Evolutionary conservation across 129 eudicot genomes (phyloP).

Genomic region (Flaveria trinervia): DNA sequence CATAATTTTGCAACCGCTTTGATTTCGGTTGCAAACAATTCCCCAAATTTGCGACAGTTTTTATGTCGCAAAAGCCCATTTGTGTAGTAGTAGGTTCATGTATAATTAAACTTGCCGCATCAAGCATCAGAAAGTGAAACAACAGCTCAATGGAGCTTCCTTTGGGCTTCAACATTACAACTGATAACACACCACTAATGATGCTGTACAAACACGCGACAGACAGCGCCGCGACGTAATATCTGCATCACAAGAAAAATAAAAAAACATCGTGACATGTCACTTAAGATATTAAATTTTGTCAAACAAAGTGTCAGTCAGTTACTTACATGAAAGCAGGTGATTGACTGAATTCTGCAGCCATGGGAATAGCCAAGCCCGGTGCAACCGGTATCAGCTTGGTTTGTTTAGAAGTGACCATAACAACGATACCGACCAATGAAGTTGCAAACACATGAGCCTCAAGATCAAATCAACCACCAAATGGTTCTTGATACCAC

Average conservation of each 20-base stretch:
- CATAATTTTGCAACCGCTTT: no score
- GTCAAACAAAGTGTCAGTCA: neutral
- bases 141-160: constrained; percentile 29
- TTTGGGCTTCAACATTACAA: constrained; percentile 43
- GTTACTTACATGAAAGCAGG: constrained; percentile 75
- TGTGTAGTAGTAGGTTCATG: no score
- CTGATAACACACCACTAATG: constrained; percentile 43
- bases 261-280: neutral
- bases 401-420: constrained; percentile 64
- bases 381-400: constrained; percentile 40
- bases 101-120: constrained; percentile 48
- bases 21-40: no score
- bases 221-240: constrained; percentile 63
- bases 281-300: neutral
- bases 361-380: neutral
- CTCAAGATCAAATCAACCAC: constrained; percentile 52
- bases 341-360: constrained; percentile 52
- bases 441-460: constrained; percentile 45
- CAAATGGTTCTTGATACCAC: constrained; percentile 18
- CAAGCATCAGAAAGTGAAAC: constrained; percentile 48
- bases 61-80: no score
- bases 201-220: constrained; percentile 67
- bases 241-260: constrained; percentile 40
- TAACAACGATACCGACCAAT: constrained; percentile 48
- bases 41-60: no score